Base-by-base conservation (phyloP, 257 asterid species). In the Salvia rosmarinus region DNA sequence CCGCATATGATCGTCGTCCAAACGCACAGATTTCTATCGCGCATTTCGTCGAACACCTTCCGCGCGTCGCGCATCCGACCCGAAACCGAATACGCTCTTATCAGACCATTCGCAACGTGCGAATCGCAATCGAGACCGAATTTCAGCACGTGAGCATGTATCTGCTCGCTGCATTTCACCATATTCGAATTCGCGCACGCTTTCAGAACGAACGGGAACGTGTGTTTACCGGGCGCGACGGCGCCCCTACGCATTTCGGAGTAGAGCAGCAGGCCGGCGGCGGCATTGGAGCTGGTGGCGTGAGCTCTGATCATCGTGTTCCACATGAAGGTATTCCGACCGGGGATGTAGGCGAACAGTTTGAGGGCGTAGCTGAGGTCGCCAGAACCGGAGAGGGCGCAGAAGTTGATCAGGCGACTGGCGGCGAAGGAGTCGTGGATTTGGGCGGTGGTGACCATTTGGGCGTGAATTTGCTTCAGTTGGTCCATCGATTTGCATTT, bases 1-100 rank as follows among this genome's bases (percentile, higher is more conserved):
- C 94, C 97, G 64, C 96, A 85, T 13, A 93, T 77, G 83, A 90
- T 82, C 42, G 96, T 89, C 30, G 97, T 90, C 97, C 97, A 93
- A 64, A 85, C 81, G 71, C 85, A 86, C 75, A 82, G 73, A 77
- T 44, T 82, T 68, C 83, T 77, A 19, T 76, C 82, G 17, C 59
- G 3, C 78, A 77, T 6, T 82, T 79, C 95, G 61, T 93, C 98
- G 39, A 93, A 93, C 95, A 86, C 76, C 68, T 79, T 71, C 0
- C 97, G 85, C 4, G 92, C 96, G 67, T 56, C 61, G 0, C 1
- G 1, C 19, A 90, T 11, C 72, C 77, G 70, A 20, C 78, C 83
- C 6, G 81, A 79, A 1, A 90, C 96, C 0, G 96, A 88, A 43
- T 87, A 90, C 0, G 50, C 79, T 65, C 98, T 78, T 5, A 88